phyloP scores from a whole-genome alignment of 2,329 filamentous ascomycete genomes.

The Trichoderma gracile region DNA sequence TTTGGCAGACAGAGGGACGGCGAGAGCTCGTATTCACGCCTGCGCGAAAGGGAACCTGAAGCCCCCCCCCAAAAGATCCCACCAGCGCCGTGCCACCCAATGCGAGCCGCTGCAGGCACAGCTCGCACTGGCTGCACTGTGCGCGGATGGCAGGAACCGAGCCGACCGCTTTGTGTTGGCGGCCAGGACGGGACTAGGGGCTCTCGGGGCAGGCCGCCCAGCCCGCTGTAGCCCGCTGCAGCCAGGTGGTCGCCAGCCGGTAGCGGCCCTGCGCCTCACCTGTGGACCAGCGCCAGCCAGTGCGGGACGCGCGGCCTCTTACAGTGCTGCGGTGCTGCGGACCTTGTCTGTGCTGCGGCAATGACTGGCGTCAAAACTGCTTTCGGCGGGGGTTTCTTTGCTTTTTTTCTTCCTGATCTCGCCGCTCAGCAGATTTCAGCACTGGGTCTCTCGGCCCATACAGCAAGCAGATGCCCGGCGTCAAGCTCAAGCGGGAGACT shows the following conservation, averaged over 20 bases:
- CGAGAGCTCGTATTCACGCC: conserved; percentile 24
- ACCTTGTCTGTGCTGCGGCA: neutral
- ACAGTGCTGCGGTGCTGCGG: neutral
- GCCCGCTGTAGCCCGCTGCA: conserved; percentile 7
- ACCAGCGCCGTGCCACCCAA: neutral
- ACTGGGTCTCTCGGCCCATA: too few relatives aligned
- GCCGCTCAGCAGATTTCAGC: too few relatives aligned
- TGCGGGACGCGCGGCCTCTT: neutral
- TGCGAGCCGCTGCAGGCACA: neutral
- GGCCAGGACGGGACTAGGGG: conserved; percentile 15
- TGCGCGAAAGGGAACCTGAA: neutral
- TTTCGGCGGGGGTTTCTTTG: too few relatives aligned
- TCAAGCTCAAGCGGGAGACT: neutral
- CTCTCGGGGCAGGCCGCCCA: conserved; percentile 21
- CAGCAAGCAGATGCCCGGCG: too few relatives aligned
- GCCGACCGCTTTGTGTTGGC: conserved; percentile 13
- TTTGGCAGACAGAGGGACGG: conserved; percentile 22
- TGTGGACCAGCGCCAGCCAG: conserved; percentile 12
- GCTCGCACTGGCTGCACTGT: neutral
- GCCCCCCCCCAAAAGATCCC: neutral
- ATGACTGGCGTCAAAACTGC: too few relatives aligned
- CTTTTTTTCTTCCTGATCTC: neutral
- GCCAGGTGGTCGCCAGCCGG: too few relatives aligned
- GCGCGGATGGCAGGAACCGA: conserved; percentile 6
- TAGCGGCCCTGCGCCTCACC: conserved; percentile 17